Percentiles rank a stretch among this genome's conserved stretches.
phyloP scores from a whole-genome alignment of 257 asterid genomes.

The Striga asiatica region DNA sequence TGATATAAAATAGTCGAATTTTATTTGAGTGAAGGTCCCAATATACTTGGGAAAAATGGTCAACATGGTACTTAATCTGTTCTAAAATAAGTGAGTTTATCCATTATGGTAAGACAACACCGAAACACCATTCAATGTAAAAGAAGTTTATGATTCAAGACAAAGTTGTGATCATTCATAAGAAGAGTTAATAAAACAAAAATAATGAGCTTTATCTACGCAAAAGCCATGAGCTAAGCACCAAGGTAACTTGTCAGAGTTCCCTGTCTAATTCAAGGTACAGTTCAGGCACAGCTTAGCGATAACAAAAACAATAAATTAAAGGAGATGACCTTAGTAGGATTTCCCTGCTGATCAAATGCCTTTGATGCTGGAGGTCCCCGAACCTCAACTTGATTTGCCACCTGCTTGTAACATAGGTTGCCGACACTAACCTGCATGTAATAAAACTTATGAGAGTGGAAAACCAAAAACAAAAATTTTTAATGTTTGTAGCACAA shows the following conservation, averaged over 20 bases:
- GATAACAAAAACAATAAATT: slow-evolving; percentile 7
- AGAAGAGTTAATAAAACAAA: too few relatives aligned
- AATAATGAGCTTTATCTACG: too few relatives aligned
- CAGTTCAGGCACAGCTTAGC: slow-evolving; percentile 1
- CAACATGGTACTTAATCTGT: too few relatives aligned
- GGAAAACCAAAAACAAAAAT: not conserved
- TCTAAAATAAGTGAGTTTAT: not conserved
- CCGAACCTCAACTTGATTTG: slow-evolving; percentile 73
- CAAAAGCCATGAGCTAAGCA: slow-evolving; percentile 1
- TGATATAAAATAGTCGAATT: too few relatives aligned
- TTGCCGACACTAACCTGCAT: slow-evolving; percentile 54
- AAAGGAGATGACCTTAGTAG: slow-evolving; percentile 64
- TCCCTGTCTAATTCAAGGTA: slow-evolving; percentile 6
- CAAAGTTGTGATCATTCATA: too few relatives aligned
- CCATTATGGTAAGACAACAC: not conserved
- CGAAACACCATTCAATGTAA: too few relatives aligned
- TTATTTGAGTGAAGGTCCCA: too few relatives aligned
- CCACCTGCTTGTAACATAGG: slow-evolving; percentile 57
- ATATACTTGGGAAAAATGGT: too few relatives aligned
- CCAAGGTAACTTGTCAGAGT: slow-evolving; percentile 1
- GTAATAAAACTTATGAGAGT: slow-evolving; percentile 12
- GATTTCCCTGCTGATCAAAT: slow-evolving; percentile 78
- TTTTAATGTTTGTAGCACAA: not conserved
- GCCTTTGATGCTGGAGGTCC: slow-evolving; percentile 95
- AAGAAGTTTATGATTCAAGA: too few relatives aligned